Evolutionary conservation across 2,329 filamentous ascomycete genomes (phyloP), one percentile per base, ranked within the genome.

Genomic region (Cladobotryum protrusum): DNA sequence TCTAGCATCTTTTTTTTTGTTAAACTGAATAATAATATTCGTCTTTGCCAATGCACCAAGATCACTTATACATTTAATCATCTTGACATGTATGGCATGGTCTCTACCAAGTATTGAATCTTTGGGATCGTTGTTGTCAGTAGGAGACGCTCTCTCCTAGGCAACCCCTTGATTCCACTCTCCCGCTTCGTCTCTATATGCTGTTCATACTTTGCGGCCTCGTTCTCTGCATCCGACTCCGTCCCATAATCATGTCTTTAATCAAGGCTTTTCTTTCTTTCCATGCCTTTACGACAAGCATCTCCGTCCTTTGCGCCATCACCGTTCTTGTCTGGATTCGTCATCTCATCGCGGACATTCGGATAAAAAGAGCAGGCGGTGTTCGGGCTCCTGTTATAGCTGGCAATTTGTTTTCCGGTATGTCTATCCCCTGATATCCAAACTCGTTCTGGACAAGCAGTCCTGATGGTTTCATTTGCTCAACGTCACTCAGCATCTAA

Each of bases 351-450:
- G 62, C 57, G 39, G 63, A 58, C 49, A 54, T 48, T 53, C 56
- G 54, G 17, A 66, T 71, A 37, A 59, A 59, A 18, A 62, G 57
- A 24, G 54, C 58, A 40, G 66, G 67, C 5, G 67, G 65, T 36
- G 60, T 64, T 19, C 59, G 65, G 15, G 66, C 67, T 4, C 60
- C 64, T 4, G 41, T 61, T 2, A 43, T 70, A 6, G 63, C 65
- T 37, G 59, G 56, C n/a, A 68, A 69, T 46, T 61, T 67, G 13
- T 43, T 69, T 15, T 61, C 58, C 3, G 66, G 67, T 66, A 35
- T 32, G 34, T 34, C 43, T 19, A 3, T 19, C 15, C 37, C 37
- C 17, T 41, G 35, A 37, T 6, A 15, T 40, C 19, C 5, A 5
- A 12, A 12, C n/a, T 15, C 15, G 14, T 9, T 36, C 17, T 29